These are phyloP conservation scores for Cladosporium colombiae DNA, from an alignment of 2,329 filamentous ascomycete genomes.

Conservation along the genomic window DNA sequence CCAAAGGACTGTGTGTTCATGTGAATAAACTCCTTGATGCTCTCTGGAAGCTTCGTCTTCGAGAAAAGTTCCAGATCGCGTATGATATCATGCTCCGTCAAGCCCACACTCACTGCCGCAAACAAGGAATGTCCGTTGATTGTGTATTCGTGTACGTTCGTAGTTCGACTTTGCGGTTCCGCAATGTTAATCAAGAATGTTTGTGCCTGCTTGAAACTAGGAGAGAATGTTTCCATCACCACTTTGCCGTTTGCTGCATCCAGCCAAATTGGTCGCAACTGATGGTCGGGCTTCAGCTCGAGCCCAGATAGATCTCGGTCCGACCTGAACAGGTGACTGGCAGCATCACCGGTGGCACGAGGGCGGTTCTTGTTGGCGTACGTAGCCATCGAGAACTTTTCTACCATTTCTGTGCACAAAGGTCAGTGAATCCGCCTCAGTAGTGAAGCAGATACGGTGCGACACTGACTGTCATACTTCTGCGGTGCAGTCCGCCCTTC, in stretches of 20 bases:
- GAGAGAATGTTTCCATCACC: conserved; percentile 91
- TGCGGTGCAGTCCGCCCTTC: conserved; percentile 24
- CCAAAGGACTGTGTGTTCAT: conserved; percentile 87
- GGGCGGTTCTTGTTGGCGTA: conserved; percentile 46
- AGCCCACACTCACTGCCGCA: conserved; percentile 91
- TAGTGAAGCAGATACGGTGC: background rate
- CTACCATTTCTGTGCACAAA: conserved; percentile 44
- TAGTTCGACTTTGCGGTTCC: conserved; percentile 86
- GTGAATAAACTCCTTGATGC: conserved; percentile 76
- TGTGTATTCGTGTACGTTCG: conserved; percentile 89
- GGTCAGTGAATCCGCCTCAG: conserved; percentile 22
- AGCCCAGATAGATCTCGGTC: conserved; percentile 80
- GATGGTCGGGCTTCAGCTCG: conserved; percentile 81
- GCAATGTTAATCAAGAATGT: conserved; percentile 96
- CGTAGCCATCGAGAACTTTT: conserved; percentile 56
- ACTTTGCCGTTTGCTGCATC: conserved; percentile 83
- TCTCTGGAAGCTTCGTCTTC: conserved; percentile 82
- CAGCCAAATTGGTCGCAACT: conserved; percentile 89
- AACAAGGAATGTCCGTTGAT: conserved; percentile 92
- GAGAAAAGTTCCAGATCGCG: conserved; percentile 83
- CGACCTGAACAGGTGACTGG: conserved; percentile 56
- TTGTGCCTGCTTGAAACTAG: conserved; percentile 80
- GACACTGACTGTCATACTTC: conserved; percentile 45
- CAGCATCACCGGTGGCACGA: conserved; percentile 50
- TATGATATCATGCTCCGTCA: conserved; percentile 87